These are phyloP conservation scores for Articulospora tetracladia DNA, from an alignment of 495 filamentous ascomycete genomes.

Conservation along the genomic window DNA sequence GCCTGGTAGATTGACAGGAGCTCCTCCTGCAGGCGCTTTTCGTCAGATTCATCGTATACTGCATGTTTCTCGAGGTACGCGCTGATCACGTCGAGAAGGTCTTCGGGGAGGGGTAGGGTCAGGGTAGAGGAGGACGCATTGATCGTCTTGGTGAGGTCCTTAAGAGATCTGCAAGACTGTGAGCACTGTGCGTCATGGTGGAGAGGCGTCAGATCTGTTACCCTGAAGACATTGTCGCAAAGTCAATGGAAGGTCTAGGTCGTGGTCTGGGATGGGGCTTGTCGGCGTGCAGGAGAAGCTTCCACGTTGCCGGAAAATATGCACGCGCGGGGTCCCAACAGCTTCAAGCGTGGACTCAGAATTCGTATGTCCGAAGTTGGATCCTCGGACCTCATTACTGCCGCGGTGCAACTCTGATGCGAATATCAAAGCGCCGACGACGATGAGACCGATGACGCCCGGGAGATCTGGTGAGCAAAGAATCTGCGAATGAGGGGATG, in stretches of 20 bases:
- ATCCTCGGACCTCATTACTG: not conserved
- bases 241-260: not conserved
- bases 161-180: conserved; percentile 43
- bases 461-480: not conserved
- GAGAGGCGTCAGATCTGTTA: conserved; percentile 2
- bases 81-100: conserved; percentile 52
- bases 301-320: not conserved
- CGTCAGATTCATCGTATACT: conserved; percentile 53
- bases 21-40: conserved; percentile 63
- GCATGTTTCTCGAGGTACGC: conserved; percentile 57
- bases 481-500: not conserved
- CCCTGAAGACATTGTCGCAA: conserved; percentile 25
- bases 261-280: not conserved
- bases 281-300: not conserved
- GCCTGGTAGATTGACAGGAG: conserved; percentile 56
- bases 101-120: conserved; percentile 56
- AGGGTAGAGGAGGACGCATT: conserved; percentile 44
- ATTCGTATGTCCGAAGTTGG: not conserved
- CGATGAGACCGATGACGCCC: not conserved
- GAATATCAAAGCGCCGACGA: not conserved
- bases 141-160: conserved; percentile 59
- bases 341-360: not conserved
- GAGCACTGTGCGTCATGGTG: not conserved
- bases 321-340: not conserved
- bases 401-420: not conserved